Evolutionary conservation across 345 rosid genomes (phyloP).

Genomic region (Rhodamnia argentea): DNA sequence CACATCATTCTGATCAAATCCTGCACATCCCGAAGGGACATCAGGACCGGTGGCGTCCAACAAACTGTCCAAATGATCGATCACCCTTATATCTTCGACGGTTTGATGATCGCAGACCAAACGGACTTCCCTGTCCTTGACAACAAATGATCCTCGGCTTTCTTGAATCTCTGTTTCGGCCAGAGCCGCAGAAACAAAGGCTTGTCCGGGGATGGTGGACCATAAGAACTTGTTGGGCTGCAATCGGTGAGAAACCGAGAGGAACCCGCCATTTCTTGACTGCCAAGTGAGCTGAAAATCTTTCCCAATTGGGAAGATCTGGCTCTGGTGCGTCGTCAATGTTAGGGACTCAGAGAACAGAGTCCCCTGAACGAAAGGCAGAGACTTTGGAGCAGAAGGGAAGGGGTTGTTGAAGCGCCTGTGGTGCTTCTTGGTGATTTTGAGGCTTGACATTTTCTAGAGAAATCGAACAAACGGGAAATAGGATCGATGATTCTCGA

Average conservation of each 20-base stretch:
- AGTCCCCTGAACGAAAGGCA: slow-evolving; percentile 35
- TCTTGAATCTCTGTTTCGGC: slow-evolving; percentile 56
- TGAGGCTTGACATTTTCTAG: slow-evolving; percentile 23
- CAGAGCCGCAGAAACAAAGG: slow-evolving; percentile 53
- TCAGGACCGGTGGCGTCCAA: slow-evolving; percentile 1
- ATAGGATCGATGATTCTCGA: neutral
- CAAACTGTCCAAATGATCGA: slow-evolving; percentile 7
- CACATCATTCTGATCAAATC: slow-evolving; percentile 11
- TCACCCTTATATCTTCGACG: slow-evolving; percentile 31
- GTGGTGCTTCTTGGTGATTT: slow-evolving; percentile 44
- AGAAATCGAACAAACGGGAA: neutral
- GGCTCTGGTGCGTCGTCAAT: slow-evolving; percentile 13
- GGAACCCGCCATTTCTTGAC: slow-evolving; percentile 27
- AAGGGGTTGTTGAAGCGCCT: slow-evolving; percentile 58
- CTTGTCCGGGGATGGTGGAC: slow-evolving; percentile 49
- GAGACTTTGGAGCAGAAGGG: slow-evolving; percentile 33
- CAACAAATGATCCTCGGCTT: slow-evolving; percentile 55
- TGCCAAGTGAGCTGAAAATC: slow-evolving; percentile 52
- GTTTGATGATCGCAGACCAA: slow-evolving; percentile 41
- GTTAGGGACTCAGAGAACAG: slow-evolving; percentile 20
- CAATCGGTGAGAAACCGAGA: slow-evolving; percentile 34
- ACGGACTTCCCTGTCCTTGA: slow-evolving; percentile 25
- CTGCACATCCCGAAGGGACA: slow-evolving; percentile 1
- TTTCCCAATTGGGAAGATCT: slow-evolving; percentile 26
- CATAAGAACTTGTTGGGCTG: slow-evolving; percentile 37